These are phyloP conservation scores for Pleurostoma richardsiae DNA, from an alignment of 2,329 filamentous ascomycete species.

Conservation along the genomic window DNA sequence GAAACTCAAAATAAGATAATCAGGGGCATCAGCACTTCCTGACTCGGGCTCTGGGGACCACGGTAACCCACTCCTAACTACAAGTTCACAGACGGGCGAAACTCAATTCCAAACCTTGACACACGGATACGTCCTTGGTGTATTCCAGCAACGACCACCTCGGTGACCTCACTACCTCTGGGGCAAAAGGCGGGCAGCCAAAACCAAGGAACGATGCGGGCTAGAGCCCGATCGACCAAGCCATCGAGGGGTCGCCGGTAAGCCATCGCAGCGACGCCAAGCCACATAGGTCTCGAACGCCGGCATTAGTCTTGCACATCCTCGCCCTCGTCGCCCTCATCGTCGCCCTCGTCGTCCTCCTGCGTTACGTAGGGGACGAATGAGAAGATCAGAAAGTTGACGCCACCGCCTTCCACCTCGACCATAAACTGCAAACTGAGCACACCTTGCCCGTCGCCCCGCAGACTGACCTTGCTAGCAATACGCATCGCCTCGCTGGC, in stretches of 20 bases:
- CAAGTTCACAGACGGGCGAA: too few species aligned
- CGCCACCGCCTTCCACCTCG: constrained; percentile 65
- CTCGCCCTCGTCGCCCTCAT: constrained; percentile 29
- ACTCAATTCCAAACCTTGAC: too few species aligned
- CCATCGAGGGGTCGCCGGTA: neutral
- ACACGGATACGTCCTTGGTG: too few species aligned
- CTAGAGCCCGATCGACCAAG: neutral
- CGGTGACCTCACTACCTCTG: too few species aligned
- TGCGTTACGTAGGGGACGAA: constrained; percentile 69
- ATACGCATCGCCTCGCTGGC: constrained; percentile 89
- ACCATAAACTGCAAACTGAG: constrained; percentile 96
- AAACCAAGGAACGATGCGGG: neutral
- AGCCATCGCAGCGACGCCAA: neutral
- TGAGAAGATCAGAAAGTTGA: constrained; percentile 77
- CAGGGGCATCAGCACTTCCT: too few species aligned
- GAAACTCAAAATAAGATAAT: too few species aligned
- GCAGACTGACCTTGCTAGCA: constrained; percentile 85
- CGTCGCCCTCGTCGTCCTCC: constrained; percentile 50
- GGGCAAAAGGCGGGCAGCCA: neutral
- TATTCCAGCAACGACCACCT: too few species aligned
- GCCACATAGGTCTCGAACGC: neutral
- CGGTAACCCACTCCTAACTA: too few species aligned
- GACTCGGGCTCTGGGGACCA: too few species aligned
- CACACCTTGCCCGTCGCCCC: constrained; percentile 84
- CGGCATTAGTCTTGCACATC: neutral